phyloP scores from a whole-genome alignment of 2,329 filamentous ascomycete genomes.

The Neophaeococcomyces aloes region DNA sequence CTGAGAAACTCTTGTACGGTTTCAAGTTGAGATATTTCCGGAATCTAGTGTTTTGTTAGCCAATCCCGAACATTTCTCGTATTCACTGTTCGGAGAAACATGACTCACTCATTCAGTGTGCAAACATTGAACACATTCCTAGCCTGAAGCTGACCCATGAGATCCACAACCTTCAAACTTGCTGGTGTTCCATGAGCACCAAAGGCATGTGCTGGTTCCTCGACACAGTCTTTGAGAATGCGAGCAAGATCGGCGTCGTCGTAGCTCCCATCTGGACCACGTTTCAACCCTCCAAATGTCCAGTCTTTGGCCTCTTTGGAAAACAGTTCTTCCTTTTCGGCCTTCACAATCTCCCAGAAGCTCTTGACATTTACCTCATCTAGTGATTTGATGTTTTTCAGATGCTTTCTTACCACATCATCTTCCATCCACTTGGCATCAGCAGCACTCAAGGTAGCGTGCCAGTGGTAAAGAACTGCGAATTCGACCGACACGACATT shows the following conservation, averaged over 20 bases:
- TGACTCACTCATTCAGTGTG: conserved; percentile 41
- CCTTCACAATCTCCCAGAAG: conserved; percentile 35
- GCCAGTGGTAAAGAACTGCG: conserved; percentile 40
- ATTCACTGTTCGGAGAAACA: neutral
- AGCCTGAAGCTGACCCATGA: conserved; percentile 40
- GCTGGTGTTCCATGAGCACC: conserved; percentile 41
- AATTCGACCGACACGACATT: conserved; percentile 40
- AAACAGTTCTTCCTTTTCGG: conserved; percentile 29
- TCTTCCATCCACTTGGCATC: conserved; percentile 39
- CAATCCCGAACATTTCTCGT: neutral
- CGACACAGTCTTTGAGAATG: conserved; percentile 37
- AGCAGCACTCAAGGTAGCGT: conserved; percentile 35
- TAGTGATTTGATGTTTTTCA: conserved; percentile 33
- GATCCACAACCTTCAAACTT: conserved; percentile 38
- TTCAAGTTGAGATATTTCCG: conserved; percentile 29
- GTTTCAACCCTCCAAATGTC: conserved; percentile 35
- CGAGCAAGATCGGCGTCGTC: conserved; percentile 36
- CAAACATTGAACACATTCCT: conserved; percentile 40
- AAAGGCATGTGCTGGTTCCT: conserved; percentile 42
- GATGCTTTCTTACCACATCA: conserved; percentile 26
- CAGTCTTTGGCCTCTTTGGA: conserved; percentile 28
- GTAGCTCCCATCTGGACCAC: conserved; percentile 34
- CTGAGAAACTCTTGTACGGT: conserved; percentile 27
- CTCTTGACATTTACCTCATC: conserved; percentile 35
- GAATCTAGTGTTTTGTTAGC: conserved; percentile 21